phyloP scores from a whole-genome alignment of 768 basidiomycete genomes.

The Trametes villosa region DNA sequence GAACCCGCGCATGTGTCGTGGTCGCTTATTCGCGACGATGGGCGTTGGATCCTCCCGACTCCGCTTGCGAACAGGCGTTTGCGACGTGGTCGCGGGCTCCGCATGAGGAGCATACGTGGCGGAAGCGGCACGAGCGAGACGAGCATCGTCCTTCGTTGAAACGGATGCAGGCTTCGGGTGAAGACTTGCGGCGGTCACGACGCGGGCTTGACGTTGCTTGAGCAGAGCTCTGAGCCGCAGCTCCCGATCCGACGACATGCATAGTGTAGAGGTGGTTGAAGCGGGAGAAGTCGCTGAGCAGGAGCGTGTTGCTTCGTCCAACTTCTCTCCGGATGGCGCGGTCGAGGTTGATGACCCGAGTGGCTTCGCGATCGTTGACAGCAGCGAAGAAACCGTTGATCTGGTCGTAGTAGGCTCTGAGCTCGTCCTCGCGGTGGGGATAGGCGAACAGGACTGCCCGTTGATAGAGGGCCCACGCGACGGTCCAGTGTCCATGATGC shows the following conservation, averaged over 20 bases:
- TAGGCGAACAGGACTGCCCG: no score
- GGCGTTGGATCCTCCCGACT: neutral
- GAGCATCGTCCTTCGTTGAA: neutral
- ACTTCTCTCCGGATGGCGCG: conserved; percentile 34
- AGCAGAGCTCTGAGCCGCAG: neutral
- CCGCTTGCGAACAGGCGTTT: conserved; percentile 1
- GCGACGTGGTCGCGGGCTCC: neutral
- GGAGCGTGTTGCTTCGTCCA: conserved; percentile 16
- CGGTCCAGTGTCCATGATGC: no score
- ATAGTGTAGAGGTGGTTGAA: conserved; percentile 21
- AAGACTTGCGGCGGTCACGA: neutral
- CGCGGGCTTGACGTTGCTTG: neutral
- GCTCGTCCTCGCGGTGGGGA: no score
- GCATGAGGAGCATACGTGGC: neutral
- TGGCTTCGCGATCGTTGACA: conserved; percentile 13
- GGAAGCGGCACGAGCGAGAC: neutral
- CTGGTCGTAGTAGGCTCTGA: conserved; percentile 28
- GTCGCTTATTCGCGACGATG: neutral
- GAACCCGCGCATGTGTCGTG: conserved; percentile 16
- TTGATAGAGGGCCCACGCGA: no score
- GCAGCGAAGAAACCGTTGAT: conserved; percentile 32
- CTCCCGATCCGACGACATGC: neutral
- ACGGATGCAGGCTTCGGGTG: neutral
- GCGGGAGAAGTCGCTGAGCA: conserved; percentile 30
- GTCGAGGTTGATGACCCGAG: conserved; percentile 38